phyloP scores from a whole-genome alignment of 371 early-diverging fungal species.

The Mortierella sp. region DNA sequence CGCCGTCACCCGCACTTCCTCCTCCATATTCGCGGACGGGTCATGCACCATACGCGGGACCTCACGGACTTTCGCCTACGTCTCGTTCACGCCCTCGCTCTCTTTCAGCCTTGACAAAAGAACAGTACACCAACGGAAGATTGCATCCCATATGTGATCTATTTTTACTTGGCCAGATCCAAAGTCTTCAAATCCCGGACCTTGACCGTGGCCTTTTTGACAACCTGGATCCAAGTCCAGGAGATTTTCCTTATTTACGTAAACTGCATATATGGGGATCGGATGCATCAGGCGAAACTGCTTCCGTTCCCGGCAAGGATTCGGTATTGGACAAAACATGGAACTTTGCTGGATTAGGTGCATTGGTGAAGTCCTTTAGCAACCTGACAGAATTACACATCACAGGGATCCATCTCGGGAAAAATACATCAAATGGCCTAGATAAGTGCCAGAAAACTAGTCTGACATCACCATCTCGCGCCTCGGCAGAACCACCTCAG shows the following conservation, averaged over 20 bases:
- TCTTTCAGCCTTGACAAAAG: background rate
- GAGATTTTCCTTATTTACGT: conserved; percentile 18
- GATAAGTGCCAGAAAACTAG: background rate
- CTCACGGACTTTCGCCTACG: background rate
- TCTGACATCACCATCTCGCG: background rate
- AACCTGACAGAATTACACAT: conserved; percentile 23
- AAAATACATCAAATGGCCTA: background rate
- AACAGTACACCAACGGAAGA: background rate
- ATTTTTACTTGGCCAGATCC: conserved; percentile 18
- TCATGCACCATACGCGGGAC: background rate
- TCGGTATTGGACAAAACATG: background rate
- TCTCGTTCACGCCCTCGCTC: background rate
- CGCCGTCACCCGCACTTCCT: background rate
- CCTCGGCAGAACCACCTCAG: background rate
- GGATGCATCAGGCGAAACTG: background rate
- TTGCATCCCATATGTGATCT: conserved; percentile 5
- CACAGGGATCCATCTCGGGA: conserved; percentile 17
- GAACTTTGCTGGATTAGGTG: conserved; percentile 11
- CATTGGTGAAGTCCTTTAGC: conserved; percentile 19
- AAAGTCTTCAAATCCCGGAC: conserved; percentile 21
- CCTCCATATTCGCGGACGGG: background rate
- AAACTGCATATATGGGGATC: conserved; percentile 29
- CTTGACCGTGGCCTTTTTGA: conserved; percentile 12
- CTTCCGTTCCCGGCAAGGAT: background rate
- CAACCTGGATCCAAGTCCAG: conserved; percentile 6